Evolutionary conservation across 495 filamentous ascomycete genomes (phyloP).

Genomic region (Cudoniella acicularis): DNA sequence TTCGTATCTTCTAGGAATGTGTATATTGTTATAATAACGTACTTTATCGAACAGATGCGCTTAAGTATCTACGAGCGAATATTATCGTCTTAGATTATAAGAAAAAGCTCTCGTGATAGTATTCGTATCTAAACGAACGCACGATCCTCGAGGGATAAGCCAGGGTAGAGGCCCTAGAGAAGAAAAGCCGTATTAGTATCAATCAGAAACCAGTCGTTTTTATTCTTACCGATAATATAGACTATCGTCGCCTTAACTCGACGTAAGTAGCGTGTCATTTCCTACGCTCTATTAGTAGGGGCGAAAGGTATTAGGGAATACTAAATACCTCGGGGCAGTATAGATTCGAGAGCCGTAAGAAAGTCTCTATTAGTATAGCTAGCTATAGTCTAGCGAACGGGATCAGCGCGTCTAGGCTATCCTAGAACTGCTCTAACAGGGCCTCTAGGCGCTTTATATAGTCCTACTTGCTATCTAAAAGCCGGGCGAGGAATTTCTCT

Average conservation of each 20-base stretch:
- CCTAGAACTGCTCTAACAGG: background rate
- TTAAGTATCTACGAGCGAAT: constrained; percentile 10
- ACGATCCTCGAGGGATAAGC: constrained; percentile 20
- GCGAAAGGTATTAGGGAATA: background rate
- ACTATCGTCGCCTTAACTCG: constrained; percentile 3
- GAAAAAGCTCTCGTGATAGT: constrained; percentile 14
- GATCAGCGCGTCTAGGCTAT: background rate
- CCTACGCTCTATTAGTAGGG: constrained; percentile 10
- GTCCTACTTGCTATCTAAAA: constrained; percentile 1
- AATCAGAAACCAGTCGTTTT: constrained; percentile 1
- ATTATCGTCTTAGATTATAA: constrained; percentile 4
- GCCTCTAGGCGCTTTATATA: background rate
- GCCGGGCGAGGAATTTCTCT: constrained; percentile 9
- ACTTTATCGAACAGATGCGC: constrained; percentile 10
- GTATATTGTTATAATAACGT: constrained; percentile 27
- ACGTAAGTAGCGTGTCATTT: constrained; percentile 12
- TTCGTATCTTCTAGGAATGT: constrained; percentile 32
- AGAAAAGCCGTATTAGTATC: constrained; percentile 18
- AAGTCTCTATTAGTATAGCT: background rate
- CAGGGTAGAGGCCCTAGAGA: constrained; percentile 22
- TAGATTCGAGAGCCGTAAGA: background rate
- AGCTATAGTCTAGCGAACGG: background rate
- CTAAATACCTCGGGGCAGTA: background rate
- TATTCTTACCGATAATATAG: constrained; percentile 7
- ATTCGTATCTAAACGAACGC: constrained; percentile 16